Evolutionary conservation across 73 alveolate species (phyloP).

Genomic region (Blepharisma japonicum): DNA sequence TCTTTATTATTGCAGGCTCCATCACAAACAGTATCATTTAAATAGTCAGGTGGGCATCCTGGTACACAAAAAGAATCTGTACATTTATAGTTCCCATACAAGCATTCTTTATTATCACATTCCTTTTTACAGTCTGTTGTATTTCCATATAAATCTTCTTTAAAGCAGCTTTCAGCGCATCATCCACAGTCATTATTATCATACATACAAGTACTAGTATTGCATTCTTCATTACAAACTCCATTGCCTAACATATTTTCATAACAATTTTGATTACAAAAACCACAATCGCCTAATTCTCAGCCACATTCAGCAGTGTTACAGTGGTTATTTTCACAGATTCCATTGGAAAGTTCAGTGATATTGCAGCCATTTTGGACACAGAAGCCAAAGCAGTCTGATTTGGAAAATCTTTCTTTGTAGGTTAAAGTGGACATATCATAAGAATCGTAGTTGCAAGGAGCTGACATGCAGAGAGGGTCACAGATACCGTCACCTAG

Average conservation of each 20-base stretch:
- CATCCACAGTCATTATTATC: constrained; percentile 25
- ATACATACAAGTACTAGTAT: neutral
- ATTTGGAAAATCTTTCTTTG: neutral
- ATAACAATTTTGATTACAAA: neutral
- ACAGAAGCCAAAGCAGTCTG: constrained; percentile 15
- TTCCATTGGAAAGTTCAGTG: neutral
- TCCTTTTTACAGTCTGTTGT: neutral
- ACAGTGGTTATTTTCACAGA: neutral
- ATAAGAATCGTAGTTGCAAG: constrained; percentile 12
- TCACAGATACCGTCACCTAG: constrained; percentile 16
- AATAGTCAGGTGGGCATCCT: neutral
- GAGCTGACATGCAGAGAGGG: neutral
- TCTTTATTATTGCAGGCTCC: neutral
- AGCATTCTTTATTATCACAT: constrained; percentile 17
- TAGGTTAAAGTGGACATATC: neutral
- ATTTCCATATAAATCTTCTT: neutral
- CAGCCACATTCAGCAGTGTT: constrained; percentile 12
- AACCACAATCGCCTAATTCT: constrained; percentile 27
- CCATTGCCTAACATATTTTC: constrained; percentile 3
- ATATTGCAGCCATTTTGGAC: neutral
- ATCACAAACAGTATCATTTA: neutral
- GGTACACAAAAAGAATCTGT: neutral
- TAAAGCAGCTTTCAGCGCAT: constrained; percentile 17
- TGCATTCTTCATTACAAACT: constrained; percentile 1
- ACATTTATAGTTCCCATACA: neutral